Base-by-base conservation (phyloP, 129 eudicot species). In the Silybum marianum region DNA sequence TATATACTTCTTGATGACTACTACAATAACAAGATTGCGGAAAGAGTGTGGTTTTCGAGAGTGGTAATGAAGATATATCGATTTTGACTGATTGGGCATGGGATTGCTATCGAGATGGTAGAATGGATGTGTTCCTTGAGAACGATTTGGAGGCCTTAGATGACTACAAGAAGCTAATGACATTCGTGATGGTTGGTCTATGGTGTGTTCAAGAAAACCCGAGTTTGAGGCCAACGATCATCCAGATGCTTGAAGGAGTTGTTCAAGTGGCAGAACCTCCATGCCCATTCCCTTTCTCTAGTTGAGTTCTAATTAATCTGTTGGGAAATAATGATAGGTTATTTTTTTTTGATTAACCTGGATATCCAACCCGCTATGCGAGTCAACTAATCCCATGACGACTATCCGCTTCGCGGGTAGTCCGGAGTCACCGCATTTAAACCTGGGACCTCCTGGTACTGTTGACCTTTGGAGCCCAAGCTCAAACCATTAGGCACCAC, bases 201-300 rank as follows among this genome's bases (percentile, higher is more conserved):
- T 85, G 89, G 91, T 88, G 91, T 72, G 46, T 82, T 10, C 89
- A 88, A 54, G 91, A 88, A 14, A 84, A 88, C 23, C 74, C 91
- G 14, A 40, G 83, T 5, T 9, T 75, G n/a, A 83, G 91, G 85
- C 94, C 90, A 13, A 46, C 79, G 67, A 88, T 86, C 3, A n/a
- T 48, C 44, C 85, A 78, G 32, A 83, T 88, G 90, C 86, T 88
- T 23, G 90, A 86, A 81, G 91, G 90, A 24, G 54, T 24, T 28
- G 34, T 87, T 22, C 76, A 85, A 36, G 88, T 87, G 24, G 9
- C 69, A 0, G 36, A 46, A 40, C 91, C 91, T 62, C 36, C 36
- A 32, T 32, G 36, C 3, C 36, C 36, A 32, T 32, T 32, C 36
- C 36, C 36, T 32, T 32, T 32, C 36, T 32, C 36, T 32, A 32